Conservation (phyloP, 352 stramenopile species). For the Phytophthora boehmeriae region DNA sequence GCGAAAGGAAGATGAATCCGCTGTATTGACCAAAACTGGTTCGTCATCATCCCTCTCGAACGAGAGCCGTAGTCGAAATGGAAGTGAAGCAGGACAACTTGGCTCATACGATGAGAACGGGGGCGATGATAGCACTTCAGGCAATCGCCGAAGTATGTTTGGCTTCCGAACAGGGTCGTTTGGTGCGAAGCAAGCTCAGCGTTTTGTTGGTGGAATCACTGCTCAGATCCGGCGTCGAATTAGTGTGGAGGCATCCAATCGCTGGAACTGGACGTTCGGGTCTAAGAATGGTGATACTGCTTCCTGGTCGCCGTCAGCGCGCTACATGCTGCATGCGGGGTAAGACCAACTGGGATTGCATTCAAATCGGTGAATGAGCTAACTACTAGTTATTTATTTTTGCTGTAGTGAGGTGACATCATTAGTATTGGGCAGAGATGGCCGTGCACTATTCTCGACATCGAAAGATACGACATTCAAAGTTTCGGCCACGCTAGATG, state of each 20-base stretch:
- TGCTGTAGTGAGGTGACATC: slow-evolving; percentile 70
- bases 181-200: slow-evolving; percentile 70
- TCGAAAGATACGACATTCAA: slow-evolving; percentile 83
- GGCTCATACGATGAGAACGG: slow-evolving; percentile 32
- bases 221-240: slow-evolving; percentile 80
- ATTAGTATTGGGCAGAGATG: slow-evolving; percentile 62
- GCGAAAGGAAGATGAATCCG: slow-evolving; percentile 30
- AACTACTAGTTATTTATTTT: neutral
- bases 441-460: slow-evolving; percentile 70
- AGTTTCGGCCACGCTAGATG: slow-evolving; percentile 69
- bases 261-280: slow-evolving; percentile 80
- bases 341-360: slow-evolving; percentile 25
- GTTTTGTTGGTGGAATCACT: slow-evolving; percentile 75
- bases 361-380: neutral
- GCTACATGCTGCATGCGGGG: slow-evolving; percentile 73
- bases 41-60: slow-evolving; percentile 24
- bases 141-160: slow-evolving; percentile 67
- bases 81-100: slow-evolving; percentile 17
- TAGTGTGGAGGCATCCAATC: slow-evolving; percentile 61
- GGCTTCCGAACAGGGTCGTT: slow-evolving; percentile 67
- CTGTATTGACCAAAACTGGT: slow-evolving; percentile 17
- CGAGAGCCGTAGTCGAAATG: slow-evolving; percentile 24
- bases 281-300: slow-evolving; percentile 52
- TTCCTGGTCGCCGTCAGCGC: slow-evolving; percentile 68
- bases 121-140: slow-evolving; percentile 30